Evolutionary conservation across 345 rosid species (phyloP), one percentile per base, ranked within the genome.

Genomic region (Hibiscus mutabilis): DNA sequence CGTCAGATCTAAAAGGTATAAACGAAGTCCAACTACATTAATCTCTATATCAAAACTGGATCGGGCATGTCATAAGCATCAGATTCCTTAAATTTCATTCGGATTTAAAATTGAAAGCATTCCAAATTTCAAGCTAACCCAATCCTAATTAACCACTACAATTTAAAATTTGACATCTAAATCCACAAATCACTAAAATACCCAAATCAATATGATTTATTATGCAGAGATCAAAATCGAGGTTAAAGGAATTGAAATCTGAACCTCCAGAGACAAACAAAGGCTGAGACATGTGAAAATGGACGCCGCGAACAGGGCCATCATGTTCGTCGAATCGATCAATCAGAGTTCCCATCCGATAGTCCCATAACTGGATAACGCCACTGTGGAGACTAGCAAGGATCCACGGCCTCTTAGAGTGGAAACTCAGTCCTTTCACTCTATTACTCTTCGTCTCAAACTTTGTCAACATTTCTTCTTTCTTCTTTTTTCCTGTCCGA

Each of bases 341-440:
- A 49, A 95, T 90, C 60, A 95, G 80, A 62, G 99, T 95, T 24
- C 97, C 98, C 96, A 92, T 92, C 6, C 99, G 91, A 70, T 95
- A 95, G 82, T 95, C 99, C 99, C 98, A 95, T 68, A 92, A 89
- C 89, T 95, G 98, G 88, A 95, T 88, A 81, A 92, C 98, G 22
- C 99, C 99, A 59, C 97, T 95, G 82, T 95, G 99, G 61, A 95
- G 96, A 83, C 97, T 92, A 5, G 99, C 97, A 33, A 95, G 87
- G 82, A 92, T 92, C 99, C 99, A 95, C 66, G 99, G 98, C 74
- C 99, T 66, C 82, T 95, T 90, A 65, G 87, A 83, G 81, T 95
- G 99, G 76, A 95, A 95, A 79, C 91, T 95, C 72, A 95, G 86
- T 15, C 98, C 99, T 80, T 92, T 95, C 78, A 95, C 99, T 80